Evolutionary conservation across 176 grass and related monocot species (phyloP).

Genomic region (Hsuehochloa calcarea): DNA sequence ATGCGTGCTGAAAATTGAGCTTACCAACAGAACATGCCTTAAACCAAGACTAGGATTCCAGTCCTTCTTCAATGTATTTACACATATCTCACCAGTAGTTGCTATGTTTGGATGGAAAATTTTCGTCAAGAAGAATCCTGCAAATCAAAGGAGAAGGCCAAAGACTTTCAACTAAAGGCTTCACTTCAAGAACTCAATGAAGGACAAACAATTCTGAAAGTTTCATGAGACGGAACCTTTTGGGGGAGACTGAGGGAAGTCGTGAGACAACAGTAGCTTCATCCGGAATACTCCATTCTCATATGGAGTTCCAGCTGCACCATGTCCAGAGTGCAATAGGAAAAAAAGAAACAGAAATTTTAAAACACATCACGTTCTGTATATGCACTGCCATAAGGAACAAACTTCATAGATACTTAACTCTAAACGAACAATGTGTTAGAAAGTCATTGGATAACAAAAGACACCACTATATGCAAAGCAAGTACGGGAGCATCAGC

Average conservation of each 20-base stretch:
- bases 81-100: conserved; percentile 89
- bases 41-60: conserved; percentile 91
- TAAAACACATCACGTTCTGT: neutral
- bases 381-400: neutral
- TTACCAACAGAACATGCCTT: conserved; percentile 85
- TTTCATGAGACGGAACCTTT: conserved; percentile 48
- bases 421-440: neutral
- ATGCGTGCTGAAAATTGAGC: neutral
- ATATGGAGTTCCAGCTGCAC: conserved; percentile 88
- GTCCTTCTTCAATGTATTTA: conserved; percentile 91
- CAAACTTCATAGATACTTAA: neutral
- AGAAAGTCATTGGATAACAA: neutral
- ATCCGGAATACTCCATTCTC: conserved; percentile 95
- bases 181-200: neutral
- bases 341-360: neutral
- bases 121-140: conserved; percentile 91
- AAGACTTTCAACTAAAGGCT: neutral
- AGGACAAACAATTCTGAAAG: conserved; percentile 1
- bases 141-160: conserved; percentile 22
- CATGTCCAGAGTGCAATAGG: neutral
- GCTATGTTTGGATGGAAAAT: conserved; percentile 98
- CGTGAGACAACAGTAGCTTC: conserved; percentile 77
- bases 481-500: neutral
- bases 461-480: neutral
- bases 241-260: conserved; percentile 87